A percentile compares a stretch with the other conserved stretches of the same genome.
phyloP scores from a whole-genome alignment of 1,139 yeast genomes.

The Ogataea hybrid region DNA sequence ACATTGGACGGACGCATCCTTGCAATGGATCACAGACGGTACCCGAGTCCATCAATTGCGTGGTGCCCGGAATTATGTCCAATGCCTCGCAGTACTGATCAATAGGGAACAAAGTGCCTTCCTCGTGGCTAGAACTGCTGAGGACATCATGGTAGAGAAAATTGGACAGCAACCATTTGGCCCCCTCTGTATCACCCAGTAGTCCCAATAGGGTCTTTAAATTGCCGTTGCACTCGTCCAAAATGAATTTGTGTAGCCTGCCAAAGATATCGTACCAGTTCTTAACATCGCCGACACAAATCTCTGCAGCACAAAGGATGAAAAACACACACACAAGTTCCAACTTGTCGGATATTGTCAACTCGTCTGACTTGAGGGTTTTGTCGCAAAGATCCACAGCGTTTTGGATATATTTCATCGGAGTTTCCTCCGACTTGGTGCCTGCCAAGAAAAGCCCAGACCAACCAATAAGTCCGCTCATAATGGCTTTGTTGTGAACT shows the following conservation, averaged over 20 bases:
- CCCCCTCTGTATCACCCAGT: constrained; percentile 37
- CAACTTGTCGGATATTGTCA: constrained; percentile 15
- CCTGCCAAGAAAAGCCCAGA: constrained; percentile 32
- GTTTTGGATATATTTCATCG: constrained; percentile 14
- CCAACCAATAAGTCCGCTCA: constrained; percentile 46
- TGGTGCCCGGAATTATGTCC: constrained; percentile 30
- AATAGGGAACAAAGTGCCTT: constrained; percentile 38
- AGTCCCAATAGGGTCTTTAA: constrained; percentile 23
- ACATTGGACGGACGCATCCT: constrained; percentile 43
- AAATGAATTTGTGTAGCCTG: constrained; percentile 41
- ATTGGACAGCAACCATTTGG: constrained; percentile 41
- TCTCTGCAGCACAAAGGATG: constrained; percentile 28
- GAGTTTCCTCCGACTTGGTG: constrained; percentile 5
- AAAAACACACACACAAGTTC: constrained; percentile 21
- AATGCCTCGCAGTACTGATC: constrained; percentile 33
- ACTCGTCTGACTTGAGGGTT: constrained; percentile 17
- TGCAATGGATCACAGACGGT: constrained; percentile 45
- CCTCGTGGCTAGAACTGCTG: constrained; percentile 33
- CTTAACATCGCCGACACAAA: constrained; percentile 43
- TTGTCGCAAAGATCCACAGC: constrained; percentile 13
- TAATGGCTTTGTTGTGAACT: constrained; percentile 36
- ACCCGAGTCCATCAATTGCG: constrained; percentile 17
- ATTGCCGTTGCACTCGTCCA: constrained; percentile 38
- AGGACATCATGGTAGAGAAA: constrained; percentile 44
- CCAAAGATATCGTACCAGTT: constrained; percentile 40